Evolutionary conservation across 2,329 filamentous ascomycete genomes (phyloP), one percentile per base, ranked within the genome.

Genomic region (Fusarium circinatum): DNA sequence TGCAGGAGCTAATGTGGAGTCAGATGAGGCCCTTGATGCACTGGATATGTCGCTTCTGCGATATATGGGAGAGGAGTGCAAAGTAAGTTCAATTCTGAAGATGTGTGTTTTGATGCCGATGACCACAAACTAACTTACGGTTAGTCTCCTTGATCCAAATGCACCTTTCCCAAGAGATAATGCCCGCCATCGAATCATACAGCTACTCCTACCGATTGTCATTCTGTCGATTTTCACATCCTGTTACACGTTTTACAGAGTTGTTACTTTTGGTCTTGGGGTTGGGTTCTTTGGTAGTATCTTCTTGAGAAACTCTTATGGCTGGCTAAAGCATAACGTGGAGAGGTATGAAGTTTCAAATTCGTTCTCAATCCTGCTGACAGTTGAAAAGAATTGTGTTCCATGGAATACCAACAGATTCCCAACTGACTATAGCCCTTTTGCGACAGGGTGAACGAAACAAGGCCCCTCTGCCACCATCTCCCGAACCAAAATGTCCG

Each of bases 391-490:
- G 93, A 72, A 93, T 91, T 2, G 78, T 94, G 1, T 89, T 96
- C 64, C 93, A 93, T 77, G 92, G 92, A 22, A 90, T 95, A 0
- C 93, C 93, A 0, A 96, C 93, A 6, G 94, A 96, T 78, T 92
- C 93, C 6, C 93, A 96, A 77, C 86, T 96, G 20, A 91, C 93
- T 0, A 84, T 95, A 44, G 95, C 93, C 0, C 86, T 96, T 1
- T 88, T 96, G 17, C 91, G 93, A 32, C 89, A 94, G 44, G 93
- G 93, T 55, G 94, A 96, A 81, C 88, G 89, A 5, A 94, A 94
- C 80, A 92, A 92, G 65, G 90, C 92, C 4, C 93, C 93, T 1
- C 82, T 95, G 0, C 91, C 92, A 3, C 90, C 87, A 0, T 84
- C 86, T 0, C 64, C 68, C 0, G 4, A 15, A 5, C 8, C 52